phyloP scores from a whole-genome alignment of 2,329 filamentous ascomycete species.

The Zalaria obscura region DNA sequence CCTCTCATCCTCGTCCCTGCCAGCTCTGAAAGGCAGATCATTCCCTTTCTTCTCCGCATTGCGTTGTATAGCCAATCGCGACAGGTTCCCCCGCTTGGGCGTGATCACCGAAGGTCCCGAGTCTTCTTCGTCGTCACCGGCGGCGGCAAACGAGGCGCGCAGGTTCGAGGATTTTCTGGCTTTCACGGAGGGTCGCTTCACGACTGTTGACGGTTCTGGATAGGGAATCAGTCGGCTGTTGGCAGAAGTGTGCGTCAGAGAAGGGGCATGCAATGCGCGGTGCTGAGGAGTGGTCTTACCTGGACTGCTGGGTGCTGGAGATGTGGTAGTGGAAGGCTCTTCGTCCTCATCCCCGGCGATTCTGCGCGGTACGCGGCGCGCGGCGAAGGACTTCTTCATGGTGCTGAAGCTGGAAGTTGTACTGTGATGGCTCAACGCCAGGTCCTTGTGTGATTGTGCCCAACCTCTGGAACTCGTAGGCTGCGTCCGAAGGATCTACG shows the following conservation, averaged over 20 bases:
- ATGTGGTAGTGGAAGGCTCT: slow-evolving; percentile 15
- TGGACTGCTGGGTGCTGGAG: slow-evolving; percentile 16
- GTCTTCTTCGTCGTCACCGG: slow-evolving; percentile 39
- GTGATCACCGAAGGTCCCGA: slow-evolving; percentile 36
- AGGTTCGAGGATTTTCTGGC: slow-evolving; percentile 58
- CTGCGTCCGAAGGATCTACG: too few relatives aligned
- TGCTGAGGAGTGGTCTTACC: slow-evolving; percentile 22
- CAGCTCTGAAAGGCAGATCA: slow-evolving; percentile 30
- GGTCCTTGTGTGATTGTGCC: too few relatives aligned
- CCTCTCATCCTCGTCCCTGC: slow-evolving; percentile 43
- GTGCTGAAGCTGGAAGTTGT: slow-evolving; percentile 1
- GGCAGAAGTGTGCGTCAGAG: slow-evolving; percentile 14
- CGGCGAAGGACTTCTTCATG: slow-evolving; percentile 45
- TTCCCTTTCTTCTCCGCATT: slow-evolving; percentile 44
- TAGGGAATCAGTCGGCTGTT: slow-evolving; percentile 11
- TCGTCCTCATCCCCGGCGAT: slow-evolving; percentile 61
- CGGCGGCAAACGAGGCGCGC: slow-evolving; percentile 61
- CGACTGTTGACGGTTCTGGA: slow-evolving; percentile 22
- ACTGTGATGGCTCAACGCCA: too few relatives aligned
- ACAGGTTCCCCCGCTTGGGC: slow-evolving; percentile 49
- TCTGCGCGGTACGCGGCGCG: slow-evolving; percentile 57
- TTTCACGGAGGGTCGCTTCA: slow-evolving; percentile 40
- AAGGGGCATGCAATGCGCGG: not conserved
- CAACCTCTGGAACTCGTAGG: too few relatives aligned
- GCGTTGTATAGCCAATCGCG: slow-evolving; percentile 51